Base-by-base conservation (phyloP, 148 eudicot genomes). In the Spergularia marina region DNA sequence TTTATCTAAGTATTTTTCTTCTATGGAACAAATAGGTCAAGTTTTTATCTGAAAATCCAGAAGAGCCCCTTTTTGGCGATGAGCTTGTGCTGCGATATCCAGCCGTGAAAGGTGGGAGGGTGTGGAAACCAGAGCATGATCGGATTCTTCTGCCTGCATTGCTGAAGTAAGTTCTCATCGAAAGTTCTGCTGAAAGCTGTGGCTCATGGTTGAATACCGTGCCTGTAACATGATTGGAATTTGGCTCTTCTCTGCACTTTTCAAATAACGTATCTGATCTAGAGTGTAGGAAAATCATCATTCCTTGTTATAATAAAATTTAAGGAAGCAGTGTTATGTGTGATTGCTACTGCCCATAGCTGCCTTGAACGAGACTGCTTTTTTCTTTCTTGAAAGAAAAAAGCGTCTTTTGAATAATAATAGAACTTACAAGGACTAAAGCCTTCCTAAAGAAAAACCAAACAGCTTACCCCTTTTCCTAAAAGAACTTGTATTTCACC, bases 91-190 rank as follows among this genome's bases (percentile, higher is more conserved):
- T 78, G 30, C 88, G 89, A 54, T 90, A 86, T 75, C 97, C 97
- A 39, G 79, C 88, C 71, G 78, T 92, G 62, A 92, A 81, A 78
- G 85, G 84, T 75, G 97, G 96, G 82, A 90, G 88, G 82, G 34
- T 85, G 58, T 95, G 99, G 99, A 92, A 87, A 86, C 88, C 82
- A 65, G 87, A 87, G 76, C 98, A 95, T 82, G 99, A 95, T 75
- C 80, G 80, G 58, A 52, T 82, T 62, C 86, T 95, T 18, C 81
- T 95, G 54, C 90, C 87, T 12, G 99, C 92, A 34, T 92, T 92
- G 52, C 66, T 87, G 60, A 95, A 89, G 99, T 95, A 95, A 51
- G 86, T 80, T 77, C 77, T 68, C 18, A 47, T 68, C 20, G 51
- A 25, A 30, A 72, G 63, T 71, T 16, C 75, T 62, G 62, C 25